Evolutionary conservation across 2,329 filamentous ascomycete genomes (phyloP).

Genomic region (Mollisiaceae sp.): DNA sequence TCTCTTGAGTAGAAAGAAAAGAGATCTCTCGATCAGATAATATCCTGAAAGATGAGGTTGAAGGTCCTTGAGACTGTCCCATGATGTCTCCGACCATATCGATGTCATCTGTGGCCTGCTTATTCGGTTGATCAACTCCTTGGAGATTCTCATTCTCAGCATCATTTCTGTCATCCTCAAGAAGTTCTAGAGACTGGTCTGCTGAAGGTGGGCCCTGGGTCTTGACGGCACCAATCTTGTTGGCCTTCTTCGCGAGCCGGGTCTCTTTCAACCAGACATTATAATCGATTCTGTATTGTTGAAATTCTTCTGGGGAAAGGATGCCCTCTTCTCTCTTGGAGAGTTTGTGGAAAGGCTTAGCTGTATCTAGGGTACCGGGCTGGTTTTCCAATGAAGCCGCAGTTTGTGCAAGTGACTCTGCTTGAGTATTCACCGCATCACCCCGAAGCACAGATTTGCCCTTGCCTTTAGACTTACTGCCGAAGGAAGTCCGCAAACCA

Average conservation of each 20-base stretch:
- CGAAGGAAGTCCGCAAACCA: conserved; percentile 49
- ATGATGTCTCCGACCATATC: neutral
- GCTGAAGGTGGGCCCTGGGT: too few species aligned
- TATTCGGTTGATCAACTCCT: neutral
- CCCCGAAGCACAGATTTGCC: neutral
- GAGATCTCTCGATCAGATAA: neutral
- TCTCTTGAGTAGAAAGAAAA: neutral
- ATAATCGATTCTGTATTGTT: neutral
- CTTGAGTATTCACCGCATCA: neutral
- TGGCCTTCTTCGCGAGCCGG: neutral
- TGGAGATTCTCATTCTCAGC: neutral
- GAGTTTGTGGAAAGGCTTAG: neutral
- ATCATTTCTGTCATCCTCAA: neutral
- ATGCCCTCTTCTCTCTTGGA: neutral
- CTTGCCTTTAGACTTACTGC: conserved; percentile 26
- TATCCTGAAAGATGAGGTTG: neutral
- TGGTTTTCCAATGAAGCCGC: too few species aligned
- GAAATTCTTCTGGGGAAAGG: neutral
- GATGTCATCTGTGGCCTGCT: neutral
- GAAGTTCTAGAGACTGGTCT: neutral
- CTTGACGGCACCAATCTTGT: neutral
- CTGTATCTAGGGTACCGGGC: neutral
- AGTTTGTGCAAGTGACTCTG: too few species aligned
- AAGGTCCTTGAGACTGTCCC: neutral
- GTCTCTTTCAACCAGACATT: neutral